Percentiles rank a stretch among this genome's conserved stretches.
Evolutionary conservation across 345 rosid genomes (phyloP).

Genomic region (Eucalyptus tenuipes): DNA sequence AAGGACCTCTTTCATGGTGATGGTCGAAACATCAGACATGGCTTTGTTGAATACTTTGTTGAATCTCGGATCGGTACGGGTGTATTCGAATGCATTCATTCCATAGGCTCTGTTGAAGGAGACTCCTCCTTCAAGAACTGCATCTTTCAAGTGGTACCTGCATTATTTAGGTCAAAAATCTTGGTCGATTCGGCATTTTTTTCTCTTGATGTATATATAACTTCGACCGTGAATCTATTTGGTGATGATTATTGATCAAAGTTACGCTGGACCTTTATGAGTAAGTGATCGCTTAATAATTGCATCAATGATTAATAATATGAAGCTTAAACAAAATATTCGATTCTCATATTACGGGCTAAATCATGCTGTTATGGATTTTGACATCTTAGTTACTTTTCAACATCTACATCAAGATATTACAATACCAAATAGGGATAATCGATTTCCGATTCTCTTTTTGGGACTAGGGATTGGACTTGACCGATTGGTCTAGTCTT

Average conservation of each 20-base stretch:
- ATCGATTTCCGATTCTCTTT: too few species aligned
- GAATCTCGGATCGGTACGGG: background rate
- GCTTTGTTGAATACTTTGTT: background rate
- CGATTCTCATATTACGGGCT: background rate
- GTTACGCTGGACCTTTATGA: background rate
- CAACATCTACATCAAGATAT: background rate
- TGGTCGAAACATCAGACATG: background rate
- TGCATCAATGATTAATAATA: background rate
- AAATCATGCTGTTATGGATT: background rate
- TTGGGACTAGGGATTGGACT: accelerated
- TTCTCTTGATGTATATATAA: background rate
- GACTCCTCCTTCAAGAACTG: constrained; percentile 2
- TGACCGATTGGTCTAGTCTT: accelerated
- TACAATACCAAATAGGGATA: background rate
- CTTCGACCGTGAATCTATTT: background rate
- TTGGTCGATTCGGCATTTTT: background rate
- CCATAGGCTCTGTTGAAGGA: background rate
- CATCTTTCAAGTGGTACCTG: constrained; percentile 2
- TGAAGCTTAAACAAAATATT: background rate
- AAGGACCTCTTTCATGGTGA: background rate
- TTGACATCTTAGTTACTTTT: background rate
- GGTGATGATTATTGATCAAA: background rate
- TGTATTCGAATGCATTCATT: background rate
- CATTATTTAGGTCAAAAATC: background rate
- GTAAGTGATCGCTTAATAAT: background rate